These are phyloP conservation scores for Violaceomyces palustris DNA, from an alignment of 1,284 basidiomycete genomes.

Conservation along the genomic window DNA sequence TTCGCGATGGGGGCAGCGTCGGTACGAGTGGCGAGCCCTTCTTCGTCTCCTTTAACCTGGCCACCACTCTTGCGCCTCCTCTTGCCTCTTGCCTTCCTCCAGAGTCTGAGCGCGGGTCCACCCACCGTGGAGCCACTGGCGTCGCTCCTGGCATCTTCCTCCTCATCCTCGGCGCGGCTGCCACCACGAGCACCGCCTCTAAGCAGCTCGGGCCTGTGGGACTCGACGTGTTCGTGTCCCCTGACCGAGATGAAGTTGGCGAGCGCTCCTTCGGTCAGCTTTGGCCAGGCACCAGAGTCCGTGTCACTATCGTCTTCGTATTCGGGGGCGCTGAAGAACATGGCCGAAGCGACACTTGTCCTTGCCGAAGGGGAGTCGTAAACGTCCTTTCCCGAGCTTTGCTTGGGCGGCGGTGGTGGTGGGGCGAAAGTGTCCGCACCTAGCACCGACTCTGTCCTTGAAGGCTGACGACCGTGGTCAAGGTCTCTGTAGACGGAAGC, in stretches of 20 bases:
- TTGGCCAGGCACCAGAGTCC: too few relatives aligned
- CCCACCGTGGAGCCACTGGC: slow-evolving; percentile 33
- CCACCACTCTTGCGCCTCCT: too few relatives aligned
- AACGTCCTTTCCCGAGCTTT: background rate
- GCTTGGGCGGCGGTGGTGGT: slow-evolving; percentile 32
- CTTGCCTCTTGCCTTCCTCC: slow-evolving; percentile 31
- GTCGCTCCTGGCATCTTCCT: slow-evolving; percentile 16
- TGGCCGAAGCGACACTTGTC: slow-evolving; percentile 17
- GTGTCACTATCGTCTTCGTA: slow-evolving; percentile 10
- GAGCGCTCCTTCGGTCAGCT: too few relatives aligned
- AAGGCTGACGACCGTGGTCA: background rate
- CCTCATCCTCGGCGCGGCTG: slow-evolving; percentile 1
- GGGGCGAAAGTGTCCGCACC: slow-evolving; percentile 36
- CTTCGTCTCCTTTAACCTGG: slow-evolving; percentile 21
- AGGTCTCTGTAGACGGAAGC: slow-evolving; percentile 14
- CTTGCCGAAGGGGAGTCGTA: slow-evolving; percentile 5
- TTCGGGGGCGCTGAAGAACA: slow-evolving; percentile 26
- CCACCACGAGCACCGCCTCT: slow-evolving; percentile 1
- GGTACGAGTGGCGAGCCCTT: background rate
- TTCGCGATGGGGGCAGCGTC: background rate
- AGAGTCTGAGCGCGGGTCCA: slow-evolving; percentile 27
- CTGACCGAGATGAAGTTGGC: slow-evolving; percentile 9
- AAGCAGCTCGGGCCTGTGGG: slow-evolving; percentile 32
- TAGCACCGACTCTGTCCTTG: slow-evolving; percentile 9
- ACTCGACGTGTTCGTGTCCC: slow-evolving; percentile 7